phyloP scores from a whole-genome alignment of 352 stramenopile species.

The Phytophthora niederhauseri region DNA sequence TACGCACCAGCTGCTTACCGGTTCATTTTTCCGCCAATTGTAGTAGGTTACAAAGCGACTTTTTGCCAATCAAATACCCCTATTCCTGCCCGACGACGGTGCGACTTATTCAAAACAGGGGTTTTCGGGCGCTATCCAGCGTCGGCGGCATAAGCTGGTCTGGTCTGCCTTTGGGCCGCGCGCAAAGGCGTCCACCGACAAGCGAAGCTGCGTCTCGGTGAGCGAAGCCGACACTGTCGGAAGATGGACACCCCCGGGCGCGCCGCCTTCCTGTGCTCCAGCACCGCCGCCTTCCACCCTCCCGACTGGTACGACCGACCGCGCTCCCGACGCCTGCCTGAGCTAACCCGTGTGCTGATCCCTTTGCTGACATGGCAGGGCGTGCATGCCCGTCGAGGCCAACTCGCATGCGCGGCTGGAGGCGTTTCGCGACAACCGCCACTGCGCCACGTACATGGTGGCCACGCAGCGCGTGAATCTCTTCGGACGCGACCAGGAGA shows the following conservation, averaged over 20 bases:
- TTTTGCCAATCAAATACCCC: conserved; percentile 17
- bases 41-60: not conserved
- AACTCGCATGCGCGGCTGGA: conserved; percentile 79
- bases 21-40: conserved; percentile 17
- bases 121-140: conserved; percentile 10
- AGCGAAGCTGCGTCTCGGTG: conserved; percentile 13
- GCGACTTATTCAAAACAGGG: conserved; percentile 4
- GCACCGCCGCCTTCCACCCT: conserved; percentile 79
- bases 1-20: not conserved
- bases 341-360: conserved; percentile 3
- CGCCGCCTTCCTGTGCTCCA: conserved; percentile 78
- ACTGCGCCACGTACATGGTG: conserved; percentile 89
- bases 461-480: conserved; percentile 83
- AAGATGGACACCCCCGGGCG: conserved; percentile 54
- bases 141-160: conserved; percentile 26
- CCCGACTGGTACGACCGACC: conserved; percentile 60
- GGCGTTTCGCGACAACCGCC: conserved; percentile 73
- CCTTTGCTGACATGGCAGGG: conserved; percentile 42
- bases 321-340: not conserved
- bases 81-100: not conserved
- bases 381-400: conserved; percentile 61
- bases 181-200: conserved; percentile 24
- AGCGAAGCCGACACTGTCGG: conserved; percentile 15
- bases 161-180: conserved; percentile 3
- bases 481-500: conserved; percentile 87